Evolutionary conservation across 148 eudicot genomes (phyloP).

Genomic region (Camellia granthamiana): DNA sequence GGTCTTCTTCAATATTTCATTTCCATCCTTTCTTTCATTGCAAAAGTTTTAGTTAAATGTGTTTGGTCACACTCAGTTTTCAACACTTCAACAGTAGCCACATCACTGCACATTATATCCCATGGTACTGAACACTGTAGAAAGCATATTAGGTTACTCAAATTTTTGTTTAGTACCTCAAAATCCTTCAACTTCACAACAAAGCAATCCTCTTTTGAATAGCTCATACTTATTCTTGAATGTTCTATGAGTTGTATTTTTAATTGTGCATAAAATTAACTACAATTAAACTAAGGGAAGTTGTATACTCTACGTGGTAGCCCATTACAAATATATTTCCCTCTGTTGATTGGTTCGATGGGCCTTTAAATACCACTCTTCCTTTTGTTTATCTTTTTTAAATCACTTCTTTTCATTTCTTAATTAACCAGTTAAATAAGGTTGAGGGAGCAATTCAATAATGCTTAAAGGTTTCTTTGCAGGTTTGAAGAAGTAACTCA

Average conservation of each 20-base stretch:
- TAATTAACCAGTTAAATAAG: neutral
- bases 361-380: neutral
- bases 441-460: neutral
- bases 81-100: neutral
- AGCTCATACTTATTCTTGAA: too few relatives aligned
- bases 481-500: slow-evolving; percentile 13
- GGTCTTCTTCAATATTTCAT: neutral
- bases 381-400: neutral
- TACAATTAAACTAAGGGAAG: neutral
- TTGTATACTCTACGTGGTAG: neutral
- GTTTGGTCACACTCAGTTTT: neutral
- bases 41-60: neutral
- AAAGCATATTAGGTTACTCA: neutral
- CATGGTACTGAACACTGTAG: neutral
- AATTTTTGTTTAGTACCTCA: neutral
- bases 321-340: neutral
- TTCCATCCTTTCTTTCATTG: neutral
- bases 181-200: neutral
- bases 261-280: neutral
- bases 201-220: neutral
- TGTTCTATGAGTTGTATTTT: too few relatives aligned
- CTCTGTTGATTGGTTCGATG: neutral
- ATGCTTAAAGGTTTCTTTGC: slow-evolving; percentile 3
- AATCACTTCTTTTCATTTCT: neutral
- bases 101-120: neutral